Base-by-base conservation (phyloP, 2,329 filamentous ascomycete genomes). In the Talaromyces verruculosus region DNA sequence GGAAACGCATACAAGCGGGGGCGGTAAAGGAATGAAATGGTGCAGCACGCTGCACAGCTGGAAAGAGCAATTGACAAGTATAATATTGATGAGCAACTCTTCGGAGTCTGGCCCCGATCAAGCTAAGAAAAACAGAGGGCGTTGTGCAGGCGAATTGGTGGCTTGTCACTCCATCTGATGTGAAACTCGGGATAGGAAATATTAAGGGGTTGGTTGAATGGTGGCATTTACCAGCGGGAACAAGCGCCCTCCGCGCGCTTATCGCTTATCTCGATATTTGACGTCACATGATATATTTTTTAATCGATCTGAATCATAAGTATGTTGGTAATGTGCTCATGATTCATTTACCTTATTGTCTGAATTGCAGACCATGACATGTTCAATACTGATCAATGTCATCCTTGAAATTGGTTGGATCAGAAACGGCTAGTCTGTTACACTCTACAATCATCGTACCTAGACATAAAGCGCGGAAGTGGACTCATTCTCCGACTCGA, bases 171-270 rank as follows among this genome's bases (percentile, higher is more conserved):
- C 53, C 53, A 57, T 57, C 53, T 57, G 47, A 41, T 33, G 53
- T 41, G 35, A 57, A 53, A 63, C 37, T 17, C 35, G 33, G 25
- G 47, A 35, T 22, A 28, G 28, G 51, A 58, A 64, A 45, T 45
- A 43, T 35, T 64, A 57, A 57, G 37, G 53, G 62, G 62, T 35
- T 55, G 43, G 45, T 15, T 53, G 49, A 55, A 55, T 30, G 49
- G 45, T 64, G 53, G 62, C 62, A 64, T 57, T 19, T 65, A 55
- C 53, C 43, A 30, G 55, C 65, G 67, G 64, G 73, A 74, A 74
- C 74, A 77, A 75, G 75, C 76, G 76, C 76, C 71, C 73, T 75
- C 75, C 76, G 76, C 76, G 76, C 70, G 67, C 59, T 61, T 64
- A 41, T 57, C 19, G 19, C 45, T 35, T 60, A 60, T 60, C 55